These are phyloP conservation scores for Pythium aquatile DNA, from an alignment of 352 stramenopile genomes.

Conservation along the genomic window DNA sequence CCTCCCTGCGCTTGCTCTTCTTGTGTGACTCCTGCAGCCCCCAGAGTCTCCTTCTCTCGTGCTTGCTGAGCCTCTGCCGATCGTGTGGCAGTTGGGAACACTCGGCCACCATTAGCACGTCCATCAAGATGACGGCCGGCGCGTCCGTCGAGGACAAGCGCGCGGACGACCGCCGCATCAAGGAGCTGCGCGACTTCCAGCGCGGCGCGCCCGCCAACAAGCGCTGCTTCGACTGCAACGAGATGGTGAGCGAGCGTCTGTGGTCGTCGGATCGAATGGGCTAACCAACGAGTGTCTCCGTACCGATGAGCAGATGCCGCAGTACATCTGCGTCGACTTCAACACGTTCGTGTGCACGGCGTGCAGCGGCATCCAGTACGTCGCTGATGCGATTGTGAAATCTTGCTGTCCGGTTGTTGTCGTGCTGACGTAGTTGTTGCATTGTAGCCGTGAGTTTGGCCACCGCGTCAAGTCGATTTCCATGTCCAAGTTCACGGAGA, in stretches of 20 bases:
- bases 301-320: conserved; percentile 61
- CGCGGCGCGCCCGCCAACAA: conserved; percentile 66
- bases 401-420: background rate
- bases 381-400: conserved; percentile 5
- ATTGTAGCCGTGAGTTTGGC: conserved; percentile 83
- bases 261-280: too few species aligned
- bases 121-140: conserved; percentile 30
- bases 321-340: conserved; percentile 92
- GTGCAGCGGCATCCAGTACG: conserved; percentile 92
- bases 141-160: conserved; percentile 66
- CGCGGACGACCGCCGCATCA: conserved; percentile 79
- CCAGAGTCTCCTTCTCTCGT: background rate
- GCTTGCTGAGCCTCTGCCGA: background rate
- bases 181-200: conserved; percentile 87
- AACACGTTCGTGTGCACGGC: conserved; percentile 94
- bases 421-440: background rate
- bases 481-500: conserved; percentile 92
- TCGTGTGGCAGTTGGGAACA: conserved; percentile 16
- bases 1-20: background rate
- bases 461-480: conserved; percentile 94
- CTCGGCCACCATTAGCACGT: conserved; percentile 24
- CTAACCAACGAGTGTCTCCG: too few species aligned
- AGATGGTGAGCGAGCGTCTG: conserved; percentile 57
- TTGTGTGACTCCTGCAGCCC: background rate
- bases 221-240: conserved; percentile 90